phyloP scores from a whole-genome alignment of 2,329 filamentous ascomycete genomes.

The Alternaria novae-zelandiae region DNA sequence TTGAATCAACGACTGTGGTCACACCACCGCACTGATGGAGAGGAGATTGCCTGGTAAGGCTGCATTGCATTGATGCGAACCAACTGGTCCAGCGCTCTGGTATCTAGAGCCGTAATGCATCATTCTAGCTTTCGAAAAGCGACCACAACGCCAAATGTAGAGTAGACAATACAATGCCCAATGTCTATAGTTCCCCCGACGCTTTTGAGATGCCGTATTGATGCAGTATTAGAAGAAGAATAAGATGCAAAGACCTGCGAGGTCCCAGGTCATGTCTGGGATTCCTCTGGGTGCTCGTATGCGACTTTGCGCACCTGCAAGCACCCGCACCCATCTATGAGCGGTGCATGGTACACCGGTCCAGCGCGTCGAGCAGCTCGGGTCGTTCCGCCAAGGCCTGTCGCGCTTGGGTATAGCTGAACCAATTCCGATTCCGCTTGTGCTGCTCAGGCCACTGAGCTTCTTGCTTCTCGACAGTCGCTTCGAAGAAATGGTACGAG shows the following conservation, averaged over 20 bases:
- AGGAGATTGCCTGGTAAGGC: conserved; percentile 20
- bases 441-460: conserved; percentile 90
- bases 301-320: conserved; percentile 16
- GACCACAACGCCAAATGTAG: conserved; percentile 40
- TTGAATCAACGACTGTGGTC: background rate
- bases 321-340: conserved; percentile 26
- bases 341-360: conserved; percentile 69
- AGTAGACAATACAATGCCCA: conserved; percentile 23
- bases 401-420: conserved; percentile 81
- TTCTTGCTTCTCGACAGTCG: conserved; percentile 84
- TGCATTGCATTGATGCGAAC: conserved; percentile 36
- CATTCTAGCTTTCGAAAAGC: conserved; percentile 40
- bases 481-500: conserved; percentile 83
- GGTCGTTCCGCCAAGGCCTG: conserved; percentile 78
- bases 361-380: conserved; percentile 86
- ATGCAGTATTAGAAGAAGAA: conserved; percentile 37
- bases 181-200: conserved; percentile 28
- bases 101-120: conserved; percentile 37
- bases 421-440: conserved; percentile 90
- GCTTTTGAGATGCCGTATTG: conserved; percentile 38
- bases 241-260: background rate
- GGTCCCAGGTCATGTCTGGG: background rate
- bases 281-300: conserved; percentile 11
- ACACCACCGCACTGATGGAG: conserved; percentile 4
- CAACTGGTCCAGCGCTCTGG: conserved; percentile 24